Conservation (phyloP, 2,329 filamentous ascomycete genomes). For the Sporothrix curviconia region DNA sequence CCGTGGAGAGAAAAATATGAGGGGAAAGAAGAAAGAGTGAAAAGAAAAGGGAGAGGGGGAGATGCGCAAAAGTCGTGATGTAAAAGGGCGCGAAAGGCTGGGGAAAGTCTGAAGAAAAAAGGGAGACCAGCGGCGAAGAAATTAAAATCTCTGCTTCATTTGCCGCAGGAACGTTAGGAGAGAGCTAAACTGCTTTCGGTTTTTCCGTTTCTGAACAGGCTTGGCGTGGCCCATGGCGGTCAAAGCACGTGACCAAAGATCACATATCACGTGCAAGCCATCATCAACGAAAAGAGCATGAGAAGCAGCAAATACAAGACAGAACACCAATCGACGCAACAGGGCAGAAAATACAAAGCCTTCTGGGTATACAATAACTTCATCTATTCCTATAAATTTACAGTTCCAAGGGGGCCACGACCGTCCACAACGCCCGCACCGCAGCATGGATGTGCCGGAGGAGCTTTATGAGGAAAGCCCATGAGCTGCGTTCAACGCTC, state of each 20-base stretch:
- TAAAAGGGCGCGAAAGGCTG: background rate
- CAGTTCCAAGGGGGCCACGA: too few species aligned
- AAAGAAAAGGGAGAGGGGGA: background rate
- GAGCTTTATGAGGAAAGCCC: background rate
- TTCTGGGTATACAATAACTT: too few species aligned
- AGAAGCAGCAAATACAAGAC: background rate
- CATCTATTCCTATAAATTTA: too few species aligned
- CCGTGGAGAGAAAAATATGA: background rate
- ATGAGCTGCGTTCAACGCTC: background rate
- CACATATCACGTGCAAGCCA: background rate
- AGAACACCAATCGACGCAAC: too few species aligned
- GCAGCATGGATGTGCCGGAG: background rate
- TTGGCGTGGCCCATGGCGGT: too few species aligned
- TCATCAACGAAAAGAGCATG: background rate
- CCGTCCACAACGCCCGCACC: too few species aligned
- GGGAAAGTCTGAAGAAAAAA: background rate
- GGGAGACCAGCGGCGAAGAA: background rate
- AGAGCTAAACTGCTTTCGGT: background rate
- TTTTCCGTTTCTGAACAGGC: background rate
- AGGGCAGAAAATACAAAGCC: too few species aligned
- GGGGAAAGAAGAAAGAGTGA: background rate
- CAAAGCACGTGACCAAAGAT: background rate
- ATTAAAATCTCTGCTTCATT: slow-evolving; percentile 6
- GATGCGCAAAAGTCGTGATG: background rate
- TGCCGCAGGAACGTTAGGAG: slow-evolving; percentile 4